Conservation (phyloP, 2,329 filamentous ascomycete species). For the Epichloe coenophiala region DNA sequence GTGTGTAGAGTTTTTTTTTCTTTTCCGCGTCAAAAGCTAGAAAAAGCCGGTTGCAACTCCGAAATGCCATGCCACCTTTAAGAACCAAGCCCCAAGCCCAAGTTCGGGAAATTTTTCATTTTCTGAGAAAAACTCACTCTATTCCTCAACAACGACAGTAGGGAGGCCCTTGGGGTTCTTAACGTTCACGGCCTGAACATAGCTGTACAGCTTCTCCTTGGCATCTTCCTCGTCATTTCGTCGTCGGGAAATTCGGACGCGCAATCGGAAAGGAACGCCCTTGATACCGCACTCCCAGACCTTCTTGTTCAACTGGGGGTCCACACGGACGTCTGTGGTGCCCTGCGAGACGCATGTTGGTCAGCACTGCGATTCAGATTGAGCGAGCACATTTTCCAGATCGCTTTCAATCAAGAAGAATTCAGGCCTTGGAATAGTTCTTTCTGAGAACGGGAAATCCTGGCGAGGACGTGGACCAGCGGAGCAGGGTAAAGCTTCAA, state of each 20-base stretch:
- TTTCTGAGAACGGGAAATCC: not conserved
- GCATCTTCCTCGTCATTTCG: slow-evolving; percentile 99
- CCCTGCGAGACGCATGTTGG: slow-evolving; percentile 42
- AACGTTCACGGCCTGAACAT: slow-evolving; percentile 98
- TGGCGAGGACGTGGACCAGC: not conserved
- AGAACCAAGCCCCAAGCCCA: slow-evolving; percentile 30
- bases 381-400: not conserved
- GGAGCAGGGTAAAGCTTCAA: too few species aligned
- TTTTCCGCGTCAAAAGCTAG: slow-evolving; percentile 28
- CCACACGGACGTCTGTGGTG: slow-evolving; percentile 91
- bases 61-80: slow-evolving; percentile 29
- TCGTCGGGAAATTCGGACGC: slow-evolving; percentile 97
- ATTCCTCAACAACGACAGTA: slow-evolving; percentile 75
- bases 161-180: slow-evolving; percentile 98
- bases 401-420: not conserved
- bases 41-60: slow-evolving; percentile 33
- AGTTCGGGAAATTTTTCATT: slow-evolving; percentile 16
- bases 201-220: slow-evolving; percentile 99
- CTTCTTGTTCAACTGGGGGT: slow-evolving; percentile 99
- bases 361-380: slow-evolving; percentile 8
- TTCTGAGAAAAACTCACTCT: slow-evolving; percentile 22
- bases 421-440: not conserved
- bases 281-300: slow-evolving; percentile 99
- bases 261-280: slow-evolving; percentile 94
- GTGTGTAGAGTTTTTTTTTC: slow-evolving; percentile 13